Base-by-base conservation (phyloP, 352 stramenopile genomes). In the Pythium utonaiense region DNA sequence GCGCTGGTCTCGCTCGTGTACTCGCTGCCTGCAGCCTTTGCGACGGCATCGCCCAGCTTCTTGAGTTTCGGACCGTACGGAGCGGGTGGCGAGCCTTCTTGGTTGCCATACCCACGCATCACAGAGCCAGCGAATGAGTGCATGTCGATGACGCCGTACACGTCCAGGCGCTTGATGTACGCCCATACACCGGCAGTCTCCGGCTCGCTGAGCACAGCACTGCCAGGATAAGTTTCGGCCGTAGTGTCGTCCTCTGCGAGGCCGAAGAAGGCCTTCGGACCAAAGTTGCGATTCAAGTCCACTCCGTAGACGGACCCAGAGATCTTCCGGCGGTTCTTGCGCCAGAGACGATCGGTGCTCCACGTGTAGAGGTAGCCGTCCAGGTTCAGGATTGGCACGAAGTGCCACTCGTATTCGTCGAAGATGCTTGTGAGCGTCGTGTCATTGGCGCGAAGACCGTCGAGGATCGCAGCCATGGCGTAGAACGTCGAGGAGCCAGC, bases 241-340 rank as follows among this genome's bases (percentile, higher is more conserved):
- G 42, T 44, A 10, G 41, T 27, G 30, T 16, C 13, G n/a, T 52
- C 45, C 6, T 33, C 41, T 13, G 36, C 56, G 2, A 54, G 9
- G 48, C 64, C 60, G 16, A 63, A 73, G 33, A 42, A 64, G 19
- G 40, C 21, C 8, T n/a, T 24, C 6, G 66, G 62, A 3, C 51
- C 51, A 25, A 42, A 73, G 50, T 73, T 73, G 34, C 66, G 66
- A 51, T 73, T 73, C 27, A 73, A 40, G 30, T 73, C 66, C 25
- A 73, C 56, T 19, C 66, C 66, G 27, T 63, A 57, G 24, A 38
- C 57, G 12, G 42, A 40, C 22, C 17, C 14, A 19, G 13, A 38
- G 50, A 67, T 40, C 17, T 49, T 36, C 10, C 59, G 58, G 51
- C 65, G 52, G 55, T 73, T 73, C 66, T 73, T 73, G 30, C 66